Conservation (phyloP, 768 basidiomycete genomes). For the Pisolithus tinctorius region DNA sequence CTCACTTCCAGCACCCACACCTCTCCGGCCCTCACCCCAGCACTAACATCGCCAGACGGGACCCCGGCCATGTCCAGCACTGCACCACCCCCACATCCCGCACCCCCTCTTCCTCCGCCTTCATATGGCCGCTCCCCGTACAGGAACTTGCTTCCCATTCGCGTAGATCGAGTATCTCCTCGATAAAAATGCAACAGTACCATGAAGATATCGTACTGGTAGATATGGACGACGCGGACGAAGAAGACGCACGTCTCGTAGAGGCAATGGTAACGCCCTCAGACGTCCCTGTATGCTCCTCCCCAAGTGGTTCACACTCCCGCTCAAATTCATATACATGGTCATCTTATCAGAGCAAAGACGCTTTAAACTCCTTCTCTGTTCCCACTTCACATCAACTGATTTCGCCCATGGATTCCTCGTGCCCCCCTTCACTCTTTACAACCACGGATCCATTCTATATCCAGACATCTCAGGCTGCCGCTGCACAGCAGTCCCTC, state of each 20-base stretch:
- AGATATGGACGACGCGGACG: constrained; percentile 36
- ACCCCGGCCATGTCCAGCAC: constrained; percentile 31
- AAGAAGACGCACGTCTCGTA: constrained; percentile 32
- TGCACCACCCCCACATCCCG: constrained; percentile 35
- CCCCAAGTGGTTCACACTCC: constrained; percentile 9
- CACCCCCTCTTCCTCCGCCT: constrained; percentile 24
- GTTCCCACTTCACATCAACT: constrained; percentile 7
- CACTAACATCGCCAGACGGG: constrained; percentile 20
- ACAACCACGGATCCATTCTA: constrained; percentile 46
- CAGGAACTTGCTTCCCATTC: constrained; percentile 17
- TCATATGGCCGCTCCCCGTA: constrained; percentile 23
- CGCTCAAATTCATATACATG: constrained; percentile 17
- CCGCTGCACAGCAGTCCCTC: constrained; percentile 26
- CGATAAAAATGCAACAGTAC: constrained; percentile 11
- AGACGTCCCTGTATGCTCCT: constrained; percentile 15
- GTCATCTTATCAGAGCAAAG: constrained; percentile 15
- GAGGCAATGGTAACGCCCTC: constrained; percentile 35
- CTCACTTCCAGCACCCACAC: constrained; percentile 10
- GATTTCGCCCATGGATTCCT: constrained; percentile 16
- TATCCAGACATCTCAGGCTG: constrained; percentile 35
- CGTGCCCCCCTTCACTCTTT: constrained; percentile 28
- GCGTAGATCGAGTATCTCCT: constrained; percentile 24
- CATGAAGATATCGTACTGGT: constrained; percentile 21
- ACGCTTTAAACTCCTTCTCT: constrained; percentile 18
- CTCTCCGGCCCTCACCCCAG: constrained; percentile 13